phyloP scores from a whole-genome alignment of 1,284 basidiomycete genomes.

The Microstroma glucosiphilum region DNA sequence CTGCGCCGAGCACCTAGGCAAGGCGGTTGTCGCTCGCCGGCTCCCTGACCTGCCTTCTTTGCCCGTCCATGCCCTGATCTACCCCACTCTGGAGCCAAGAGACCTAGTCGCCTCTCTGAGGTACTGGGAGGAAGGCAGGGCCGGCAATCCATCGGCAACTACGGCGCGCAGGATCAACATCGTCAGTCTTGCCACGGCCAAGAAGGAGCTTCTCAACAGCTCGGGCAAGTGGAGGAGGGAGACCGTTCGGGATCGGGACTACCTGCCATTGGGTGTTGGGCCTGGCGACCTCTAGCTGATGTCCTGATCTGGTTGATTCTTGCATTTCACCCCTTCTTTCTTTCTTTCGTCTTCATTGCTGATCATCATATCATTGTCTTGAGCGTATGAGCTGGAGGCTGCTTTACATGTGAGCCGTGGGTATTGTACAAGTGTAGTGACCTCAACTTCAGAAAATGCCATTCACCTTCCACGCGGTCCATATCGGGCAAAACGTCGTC shows the following conservation, averaged over 20 bases:
- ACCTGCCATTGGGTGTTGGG: slow-evolving; percentile 27
- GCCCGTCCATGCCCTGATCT: slow-evolving; percentile 36
- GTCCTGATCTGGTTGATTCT: neutral
- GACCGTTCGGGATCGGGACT: slow-evolving; percentile 18
- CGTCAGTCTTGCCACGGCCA: slow-evolving; percentile 15
- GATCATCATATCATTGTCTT: too few species aligned
- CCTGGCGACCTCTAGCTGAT: slow-evolving; percentile 15
- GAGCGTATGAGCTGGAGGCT: too few species aligned
- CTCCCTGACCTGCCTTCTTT: slow-evolving; percentile 12
- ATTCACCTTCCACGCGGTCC: too few species aligned
- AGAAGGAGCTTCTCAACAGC: slow-evolving; percentile 17
- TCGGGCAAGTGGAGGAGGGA: slow-evolving; percentile 18
- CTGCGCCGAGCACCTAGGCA: slow-evolving; percentile 24
- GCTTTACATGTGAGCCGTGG: too few species aligned
- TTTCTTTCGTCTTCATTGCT: too few species aligned
- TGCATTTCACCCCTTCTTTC: too few species aligned
- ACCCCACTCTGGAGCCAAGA: slow-evolving; percentile 28
- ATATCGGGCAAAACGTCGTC: too few species aligned
- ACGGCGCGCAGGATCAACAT: slow-evolving; percentile 22
- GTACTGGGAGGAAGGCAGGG: slow-evolving; percentile 26
- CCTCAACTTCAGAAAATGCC: too few species aligned
- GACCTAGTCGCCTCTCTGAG: slow-evolving; percentile 30
- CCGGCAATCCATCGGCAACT: too few species aligned
- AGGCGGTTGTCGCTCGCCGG: neutral
- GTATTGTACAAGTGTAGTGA: too few species aligned